A percentile compares a stretch with the other conserved stretches of the same genome.
Conservation (phyloP, 495 filamentous ascomycete genomes). For the Entonaema liquescens region DNA sequence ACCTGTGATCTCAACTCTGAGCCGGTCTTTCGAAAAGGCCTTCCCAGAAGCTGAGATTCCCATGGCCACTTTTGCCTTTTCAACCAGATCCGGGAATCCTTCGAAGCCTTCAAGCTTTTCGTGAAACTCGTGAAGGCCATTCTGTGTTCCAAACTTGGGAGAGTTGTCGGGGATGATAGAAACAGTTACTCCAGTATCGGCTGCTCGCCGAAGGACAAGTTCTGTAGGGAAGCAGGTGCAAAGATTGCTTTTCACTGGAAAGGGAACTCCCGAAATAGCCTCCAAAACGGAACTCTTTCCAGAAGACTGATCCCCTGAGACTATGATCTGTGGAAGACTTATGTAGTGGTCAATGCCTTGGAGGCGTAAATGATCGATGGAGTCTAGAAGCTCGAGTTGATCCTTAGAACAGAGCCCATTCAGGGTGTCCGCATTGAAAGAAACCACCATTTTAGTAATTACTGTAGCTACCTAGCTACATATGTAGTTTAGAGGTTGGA, state of each 20-base stretch:
- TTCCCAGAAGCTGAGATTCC: conserved; percentile 49
- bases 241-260: conserved; percentile 59
- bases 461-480: too few relatives aligned
- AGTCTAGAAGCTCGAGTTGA: conserved; percentile 56
- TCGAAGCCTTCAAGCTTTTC: conserved; percentile 31
- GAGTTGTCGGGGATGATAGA: conserved; percentile 35
- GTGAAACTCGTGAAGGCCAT: conserved; percentile 50
- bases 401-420: conserved; percentile 36
- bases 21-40: conserved; percentile 66
- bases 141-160: conserved; percentile 45
- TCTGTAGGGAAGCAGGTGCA: conserved; percentile 66
- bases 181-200: conserved; percentile 36
- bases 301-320: conserved; percentile 67
- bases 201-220: conserved; percentile 57
- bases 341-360: conserved; percentile 62
- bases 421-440: conserved; percentile 25
- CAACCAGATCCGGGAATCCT: conserved; percentile 45
- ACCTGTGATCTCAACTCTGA: conserved; percentile 69
- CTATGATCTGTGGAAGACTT: conserved; percentile 65
- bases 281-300: conserved; percentile 72
- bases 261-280: conserved; percentile 66
- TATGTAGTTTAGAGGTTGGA: background rate
- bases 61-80: conserved; percentile 60
- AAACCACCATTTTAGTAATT: conserved; percentile 16
- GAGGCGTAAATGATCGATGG: conserved; percentile 59